These are phyloP conservation scores for Hysterangium stoloniferum DNA, from an alignment of 768 basidiomycete genomes.

Conservation along the genomic window DNA sequence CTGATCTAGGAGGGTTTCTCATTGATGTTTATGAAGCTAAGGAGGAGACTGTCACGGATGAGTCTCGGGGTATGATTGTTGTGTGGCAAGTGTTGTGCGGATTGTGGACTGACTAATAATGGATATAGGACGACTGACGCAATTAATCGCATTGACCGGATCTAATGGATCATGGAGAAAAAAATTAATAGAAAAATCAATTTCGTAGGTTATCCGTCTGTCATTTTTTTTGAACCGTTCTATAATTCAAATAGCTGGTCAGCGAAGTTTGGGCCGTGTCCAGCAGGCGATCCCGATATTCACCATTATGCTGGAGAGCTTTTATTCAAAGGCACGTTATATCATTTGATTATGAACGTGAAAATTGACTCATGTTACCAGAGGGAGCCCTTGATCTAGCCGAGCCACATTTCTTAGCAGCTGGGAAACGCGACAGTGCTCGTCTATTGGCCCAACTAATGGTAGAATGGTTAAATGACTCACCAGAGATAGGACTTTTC, in stretches of 20 bases:
- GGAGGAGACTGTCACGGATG: constrained; percentile 63
- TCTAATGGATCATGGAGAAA: constrained; percentile 81
- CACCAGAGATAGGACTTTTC: constrained; percentile 56
- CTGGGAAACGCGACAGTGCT: constrained; percentile 86
- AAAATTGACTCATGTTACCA: constrained; percentile 22
- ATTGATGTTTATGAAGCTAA: constrained; percentile 78
- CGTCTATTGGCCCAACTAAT: constrained; percentile 81
- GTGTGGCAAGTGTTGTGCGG: constrained; percentile 8
- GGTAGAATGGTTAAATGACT: constrained; percentile 55
- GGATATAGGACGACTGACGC: constrained; percentile 69
- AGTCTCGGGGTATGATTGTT: constrained; percentile 61
- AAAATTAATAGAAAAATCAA: constrained; percentile 74
- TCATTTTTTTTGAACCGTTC: constrained; percentile 2
- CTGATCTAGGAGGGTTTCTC: constrained; percentile 74
- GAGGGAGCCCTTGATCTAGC: constrained; percentile 71
- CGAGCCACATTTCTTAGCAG: constrained; percentile 75
- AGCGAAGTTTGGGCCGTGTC: constrained; percentile 64
- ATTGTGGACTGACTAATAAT: not conserved
- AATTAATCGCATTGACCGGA: constrained; percentile 83
- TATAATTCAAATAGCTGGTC: constrained; percentile 63
- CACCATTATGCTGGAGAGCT: constrained; percentile 89
- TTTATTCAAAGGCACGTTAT: constrained; percentile 62
- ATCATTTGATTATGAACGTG: not conserved
- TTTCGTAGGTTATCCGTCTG: constrained; percentile 53
- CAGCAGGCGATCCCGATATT: constrained; percentile 81